Conservation (phyloP, 2,329 filamentous ascomycete genomes). For the Rasamsonia emersonii region DNA sequence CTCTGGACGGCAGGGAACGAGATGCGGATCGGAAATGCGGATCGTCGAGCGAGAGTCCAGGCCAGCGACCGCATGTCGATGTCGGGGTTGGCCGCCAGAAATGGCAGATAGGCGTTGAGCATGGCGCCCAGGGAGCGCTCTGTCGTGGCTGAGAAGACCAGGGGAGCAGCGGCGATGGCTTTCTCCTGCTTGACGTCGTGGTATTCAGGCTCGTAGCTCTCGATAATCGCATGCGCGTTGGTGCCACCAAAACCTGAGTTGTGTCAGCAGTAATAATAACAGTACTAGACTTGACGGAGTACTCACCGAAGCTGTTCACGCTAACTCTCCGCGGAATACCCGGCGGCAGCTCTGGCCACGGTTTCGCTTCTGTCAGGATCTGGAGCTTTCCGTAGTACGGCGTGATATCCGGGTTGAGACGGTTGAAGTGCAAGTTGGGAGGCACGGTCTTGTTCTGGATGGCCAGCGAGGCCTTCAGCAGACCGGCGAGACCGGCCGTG, state of each 20-base stretch:
- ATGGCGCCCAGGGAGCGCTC: neutral
- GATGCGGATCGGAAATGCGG: conserved; percentile 1
- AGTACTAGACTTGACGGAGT: too few relatives aligned
- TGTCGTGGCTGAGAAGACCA: conserved; percentile 9
- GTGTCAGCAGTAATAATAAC: too few relatives aligned
- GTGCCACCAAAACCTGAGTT: conserved; percentile 29
- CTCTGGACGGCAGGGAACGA: conserved; percentile 1
- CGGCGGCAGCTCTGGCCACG: conserved; percentile 10
- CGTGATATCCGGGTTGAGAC: conserved; percentile 15
- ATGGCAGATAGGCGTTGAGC: neutral
- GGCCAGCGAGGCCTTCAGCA: conserved; percentile 22
- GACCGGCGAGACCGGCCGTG: conserved; percentile 14
- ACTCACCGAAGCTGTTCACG: too few relatives aligned
- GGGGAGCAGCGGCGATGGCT: neutral
- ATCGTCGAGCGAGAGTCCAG: conserved; percentile 6
- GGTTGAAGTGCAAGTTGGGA: conserved; percentile 16
- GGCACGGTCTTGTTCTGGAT: conserved; percentile 25
- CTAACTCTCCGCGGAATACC: conserved; percentile 10
- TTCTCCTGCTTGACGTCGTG: neutral
- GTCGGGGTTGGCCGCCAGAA: neutral
- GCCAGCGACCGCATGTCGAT: conserved; percentile 4
- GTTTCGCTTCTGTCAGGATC: conserved; percentile 10
- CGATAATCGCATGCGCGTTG: conserved; percentile 23
- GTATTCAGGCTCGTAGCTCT: conserved; percentile 4
- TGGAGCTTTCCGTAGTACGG: conserved; percentile 17